Conservation (phyloP, 345 rosid species). For the Microthlaspi erraticum region DNA sequence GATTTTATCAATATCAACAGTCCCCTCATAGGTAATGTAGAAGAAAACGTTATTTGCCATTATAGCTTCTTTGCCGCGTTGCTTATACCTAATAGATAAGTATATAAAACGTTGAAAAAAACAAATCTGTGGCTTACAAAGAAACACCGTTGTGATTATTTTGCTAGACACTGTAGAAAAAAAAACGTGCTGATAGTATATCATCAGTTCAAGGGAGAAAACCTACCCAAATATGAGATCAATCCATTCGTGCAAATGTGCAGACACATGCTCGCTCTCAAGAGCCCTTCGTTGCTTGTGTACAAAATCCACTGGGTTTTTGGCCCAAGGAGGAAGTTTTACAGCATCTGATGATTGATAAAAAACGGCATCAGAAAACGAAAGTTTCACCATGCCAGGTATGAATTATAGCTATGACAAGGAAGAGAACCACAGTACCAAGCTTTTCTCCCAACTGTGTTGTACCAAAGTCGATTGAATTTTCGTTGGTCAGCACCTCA, state of each 20-base stretch:
- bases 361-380: slow-evolving; percentile 28
- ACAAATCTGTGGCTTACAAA: not conserved
- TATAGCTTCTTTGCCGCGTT: slow-evolving; percentile 99
- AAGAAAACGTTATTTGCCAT: slow-evolving; percentile 91
- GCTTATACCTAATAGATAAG: slow-evolving; percentile 73
- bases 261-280: slow-evolving; percentile 96
- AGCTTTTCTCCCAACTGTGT: slow-evolving; percentile 92
- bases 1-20: slow-evolving; percentile 89
- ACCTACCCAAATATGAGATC: slow-evolving; percentile 96
- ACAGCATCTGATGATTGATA: slow-evolving; percentile 68
- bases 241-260: slow-evolving; percentile 97
- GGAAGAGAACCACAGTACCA: slow-evolving; percentile 52
- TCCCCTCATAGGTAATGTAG: slow-evolving; percentile 96
- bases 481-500: slow-evolving; percentile 88
- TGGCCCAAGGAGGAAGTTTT: slow-evolving; percentile 96
- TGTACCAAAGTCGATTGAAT: slow-evolving; percentile 85
- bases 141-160: slow-evolving; percentile 13
- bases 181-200: slow-evolving; percentile 17
- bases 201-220: slow-evolving; percentile 27
- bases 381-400: slow-evolving; percentile 20
- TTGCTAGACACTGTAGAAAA: slow-evolving; percentile 20
- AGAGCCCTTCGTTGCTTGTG: slow-evolving; percentile 94
- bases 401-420: slow-evolving; percentile 31
- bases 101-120: slow-evolving; percentile 16
- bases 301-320: slow-evolving; percentile 88